Evolutionary conservation across 768 basidiomycete species (phyloP), one percentile per base, ranked within the genome.

Genomic region (Agaricus bisporus): DNA sequence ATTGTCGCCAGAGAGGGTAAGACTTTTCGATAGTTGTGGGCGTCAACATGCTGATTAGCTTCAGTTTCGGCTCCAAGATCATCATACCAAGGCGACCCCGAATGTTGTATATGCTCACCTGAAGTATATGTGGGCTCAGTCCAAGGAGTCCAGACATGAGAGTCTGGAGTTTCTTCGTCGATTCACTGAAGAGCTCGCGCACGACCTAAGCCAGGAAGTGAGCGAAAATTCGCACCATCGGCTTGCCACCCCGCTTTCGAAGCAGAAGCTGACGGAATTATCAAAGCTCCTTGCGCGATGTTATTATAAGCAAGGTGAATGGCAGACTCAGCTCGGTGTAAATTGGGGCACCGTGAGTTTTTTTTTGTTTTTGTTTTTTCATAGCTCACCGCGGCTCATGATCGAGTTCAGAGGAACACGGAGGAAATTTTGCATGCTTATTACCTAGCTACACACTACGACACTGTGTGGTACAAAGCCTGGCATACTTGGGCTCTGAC

Each of bases 401-500:
- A 9, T 15, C 12, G 3, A 9, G 48, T 43, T 29, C 62, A 94
- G 91, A 76, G 85, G 56, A 86, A 91, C 54, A 81, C 88, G 20
- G 80, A 85, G 48, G 86, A 88, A 41, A 91, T 98, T 52, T 71
- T 99, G 6, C 81, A 85, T 58, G 84, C 90, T 4, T 98, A 97
- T 68, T 76, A 80, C 47, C 76, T 86, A 28, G 91, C 97, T 0
- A 98, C 97, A 2, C 85, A 88, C 61, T 91, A 91, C 58, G 95
- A 98, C 66, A 82, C 87, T 4, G 76, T 79, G n/a, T 99, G 97
- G 97, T 98, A 98, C 69, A 98, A 99, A 66, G 97, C 95, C 15
- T 98, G 95, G 95, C 97, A 99, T 64, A 93, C 92, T 0, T 99
- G 94, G 93, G 95, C 97, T 2, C 74, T 98, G 49, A 88, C 94